phyloP scores from a whole-genome alignment of 2,329 filamentous ascomycete genomes.

The Beauveria sp. region DNA sequence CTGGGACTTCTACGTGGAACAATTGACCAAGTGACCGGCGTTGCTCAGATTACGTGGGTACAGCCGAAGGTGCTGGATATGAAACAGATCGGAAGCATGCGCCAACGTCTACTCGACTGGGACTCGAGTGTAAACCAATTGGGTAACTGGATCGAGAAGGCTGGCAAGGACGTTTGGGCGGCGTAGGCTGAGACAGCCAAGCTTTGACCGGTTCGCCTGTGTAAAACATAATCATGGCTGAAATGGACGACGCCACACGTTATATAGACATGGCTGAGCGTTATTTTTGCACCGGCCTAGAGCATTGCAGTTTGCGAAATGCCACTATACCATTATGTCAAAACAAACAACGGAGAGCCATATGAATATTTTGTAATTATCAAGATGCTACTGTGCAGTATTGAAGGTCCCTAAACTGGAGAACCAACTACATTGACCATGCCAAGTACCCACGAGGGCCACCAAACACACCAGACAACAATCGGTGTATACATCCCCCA shows the following conservation, averaged over 20 bases:
- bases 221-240: background rate
- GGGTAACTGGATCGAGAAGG: conserved; percentile 92
- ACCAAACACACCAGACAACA: conserved; percentile 92
- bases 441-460: conserved; percentile 78
- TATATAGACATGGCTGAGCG: background rate
- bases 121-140: conserved; percentile 92
- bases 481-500: conserved; percentile 86
- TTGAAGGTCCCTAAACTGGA: background rate
- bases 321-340: background rate
- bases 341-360: background rate
- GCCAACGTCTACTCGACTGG: conserved; percentile 82
- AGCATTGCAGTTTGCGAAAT: background rate
- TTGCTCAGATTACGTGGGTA: conserved; percentile 96
- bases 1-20: conserved; percentile 82
- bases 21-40: conserved; percentile 91
- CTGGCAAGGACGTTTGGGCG: conserved; percentile 93
- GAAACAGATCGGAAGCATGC: conserved; percentile 91
- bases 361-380: background rate
- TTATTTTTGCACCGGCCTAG: background rate
- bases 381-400: background rate
- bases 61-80: conserved; percentile 97
- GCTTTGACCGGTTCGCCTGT: background rate
- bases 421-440: conserved; percentile 44
- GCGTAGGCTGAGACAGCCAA: conserved; percentile 40
- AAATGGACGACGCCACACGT: background rate